phyloP scores from a whole-genome alignment of 2,329 filamentous ascomycete genomes.

The Neonectria hederae region DNA sequence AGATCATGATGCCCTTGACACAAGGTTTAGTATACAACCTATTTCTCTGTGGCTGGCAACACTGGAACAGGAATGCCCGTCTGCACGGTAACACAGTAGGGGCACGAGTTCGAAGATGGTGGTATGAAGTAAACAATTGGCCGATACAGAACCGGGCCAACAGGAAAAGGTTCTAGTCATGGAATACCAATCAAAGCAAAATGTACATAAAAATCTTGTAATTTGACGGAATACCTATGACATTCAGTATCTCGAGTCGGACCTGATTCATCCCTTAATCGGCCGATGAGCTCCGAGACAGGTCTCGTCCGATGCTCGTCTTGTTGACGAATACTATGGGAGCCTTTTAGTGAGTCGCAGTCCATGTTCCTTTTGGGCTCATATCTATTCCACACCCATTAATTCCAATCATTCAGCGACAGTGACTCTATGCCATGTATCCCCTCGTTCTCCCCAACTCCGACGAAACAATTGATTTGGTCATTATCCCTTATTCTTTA shows the following conservation, averaged over 20 bases:
- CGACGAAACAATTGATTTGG: slow-evolving; percentile 35
- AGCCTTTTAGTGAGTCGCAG: neutral
- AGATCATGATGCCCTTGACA: slow-evolving; percentile 86
- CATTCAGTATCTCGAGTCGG: slow-evolving; percentile 1
- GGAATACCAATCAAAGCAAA: slow-evolving; percentile 1
- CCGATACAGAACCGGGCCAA: slow-evolving; percentile 61
- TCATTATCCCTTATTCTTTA: slow-evolving; percentile 38
- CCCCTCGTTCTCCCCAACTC: slow-evolving; percentile 38
- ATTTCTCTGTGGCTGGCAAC: slow-evolving; percentile 84
- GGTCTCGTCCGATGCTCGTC: neutral
- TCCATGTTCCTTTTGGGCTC: slow-evolving; percentile 23
- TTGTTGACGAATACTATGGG: neutral
- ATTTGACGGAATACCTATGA: slow-evolving; percentile 18
- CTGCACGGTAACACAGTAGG: slow-evolving; percentile 81
- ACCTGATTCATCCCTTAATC: slow-evolving; percentile 6
- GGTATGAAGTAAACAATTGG: slow-evolving; percentile 96
- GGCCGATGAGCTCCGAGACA: neutral
- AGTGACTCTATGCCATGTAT: slow-evolving; percentile 37
- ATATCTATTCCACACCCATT: slow-evolving; percentile 32
- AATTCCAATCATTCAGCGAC: slow-evolving; percentile 25
- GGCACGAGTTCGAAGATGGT: slow-evolving; percentile 85
- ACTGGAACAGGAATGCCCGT: slow-evolving; percentile 84
- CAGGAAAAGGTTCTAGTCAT: slow-evolving; percentile 5
- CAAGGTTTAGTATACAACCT: slow-evolving; percentile 93
- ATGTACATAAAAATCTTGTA: slow-evolving; percentile 21